Base-by-base conservation (phyloP, 768 basidiomycete genomes). In the Leccinum olivaceopallidum region DNA sequence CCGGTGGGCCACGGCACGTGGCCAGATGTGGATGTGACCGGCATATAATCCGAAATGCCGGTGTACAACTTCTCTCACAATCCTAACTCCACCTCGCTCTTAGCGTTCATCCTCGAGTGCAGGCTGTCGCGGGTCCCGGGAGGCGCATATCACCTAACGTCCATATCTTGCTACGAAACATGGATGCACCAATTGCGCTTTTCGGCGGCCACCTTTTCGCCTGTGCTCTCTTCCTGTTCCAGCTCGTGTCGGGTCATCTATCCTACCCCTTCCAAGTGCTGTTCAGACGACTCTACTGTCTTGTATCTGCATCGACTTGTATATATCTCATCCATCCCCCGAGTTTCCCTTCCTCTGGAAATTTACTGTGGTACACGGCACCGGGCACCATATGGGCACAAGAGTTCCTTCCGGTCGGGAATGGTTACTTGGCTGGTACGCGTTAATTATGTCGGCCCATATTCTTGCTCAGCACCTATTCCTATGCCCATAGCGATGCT, bases 271-370 rank as follows among this genome's bases (percentile, higher is more conserved):
- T 69, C 6, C 67, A 63, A 32, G 51, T 63, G 22, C 16, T 67
- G 44, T 57, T 71, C 53, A 63, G 60, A 53, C 65, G 44, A 47
- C 12, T 74, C 18, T 60, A 60, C 18, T 74, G 67, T 56, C n/a
- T 72, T 34, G 20, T 70, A 30, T 28, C 63, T 16, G 30, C 63
- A 18, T 51, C 70, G 24, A 65, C 64, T 13, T 74, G 70, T 24
- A 39, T 60, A 13, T 65, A 60, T 48, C 53, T 63, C 60, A 51
- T 60, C 5, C 36, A 30, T 44, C 80, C 80, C 32, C 56, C 71
- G 24, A 80, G 78, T n/a, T 89, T 91, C 66, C 89, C 89, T 0
- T 63, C 75, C 4, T 85, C 86, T 13, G 89, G 89, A n/a, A 90
- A 91, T 72, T 89, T 84, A 6, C 76, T 91, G 30, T 91, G 89